Evolutionary conservation across 306 rosid species (phyloP), one percentile per base, ranked within the genome.

Genomic region (Oemleria cerasiformis): DNA sequence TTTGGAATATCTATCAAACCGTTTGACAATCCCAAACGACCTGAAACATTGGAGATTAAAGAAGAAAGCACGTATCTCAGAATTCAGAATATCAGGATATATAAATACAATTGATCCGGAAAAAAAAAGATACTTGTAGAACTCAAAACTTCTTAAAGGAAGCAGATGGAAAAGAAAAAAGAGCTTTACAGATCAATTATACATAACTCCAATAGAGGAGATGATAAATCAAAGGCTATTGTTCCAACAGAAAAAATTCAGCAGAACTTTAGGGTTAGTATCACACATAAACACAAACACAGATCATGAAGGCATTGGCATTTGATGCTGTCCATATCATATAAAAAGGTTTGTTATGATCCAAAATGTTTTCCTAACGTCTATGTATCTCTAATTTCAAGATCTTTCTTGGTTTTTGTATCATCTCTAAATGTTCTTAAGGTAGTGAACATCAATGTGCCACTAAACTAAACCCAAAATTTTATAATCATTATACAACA

Each of bases 1-100:
- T 47, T 64, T 78, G 66, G 97, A 84, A 84, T 77, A 74, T 77
- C 54, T 72, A 77, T 88, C 93, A 62, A 86, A 93, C 74, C 85
- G 82, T 76, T 80, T 86, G 73, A 93, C 82, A 59, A 87, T 63
- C 69, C 97, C 98, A 67, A 87, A 93, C 63, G 83, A 75, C 84
- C 97, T 91, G 87, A 15, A 78, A 56, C 56, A 76, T 81, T 65
- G 38, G 59, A 45, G 23, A 66, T 65, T 21, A 43, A 30, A 78
- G 50, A 77, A 13, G 11, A 60, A 43, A 80, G 61, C 9, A 60
- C 3, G n/a, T 34, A 21, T 54, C 7, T 36, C 4, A 51, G 67
- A 62, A 17, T 19, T 2, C 44, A 38, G 43, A 48, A 48, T 17
- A 48, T 12, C 3, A 48, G 5, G 16, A 1, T 30, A 30, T 30